Base-by-base conservation (phyloP, 2,329 filamentous ascomycete species). In the Cercospora sojina region DNA sequence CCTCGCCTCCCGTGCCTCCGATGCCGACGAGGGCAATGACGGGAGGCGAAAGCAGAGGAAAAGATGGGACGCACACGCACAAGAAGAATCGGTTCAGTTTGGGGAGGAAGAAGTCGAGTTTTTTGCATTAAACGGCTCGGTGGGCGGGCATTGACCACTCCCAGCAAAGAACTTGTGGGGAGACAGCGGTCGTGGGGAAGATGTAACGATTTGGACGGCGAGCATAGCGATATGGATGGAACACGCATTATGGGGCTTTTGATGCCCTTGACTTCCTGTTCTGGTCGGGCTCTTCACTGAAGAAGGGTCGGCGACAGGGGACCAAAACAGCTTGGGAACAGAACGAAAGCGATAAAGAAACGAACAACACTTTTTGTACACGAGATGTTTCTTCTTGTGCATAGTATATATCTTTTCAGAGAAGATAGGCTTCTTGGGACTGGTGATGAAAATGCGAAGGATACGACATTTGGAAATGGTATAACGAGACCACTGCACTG, bases 51-150 rank as follows among this genome's bases (percentile, higher is more conserved):
- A 23, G 38, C 20, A 60, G 38, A 64, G 29, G 73, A 73, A 77
- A 79, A 57, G 77, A 76, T 29, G 47, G 23, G 47, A 53, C 47
- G 6, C 43, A 47, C 43, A 47, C 43, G 60, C 80, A 81, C 51
- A 86, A 85, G 76, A 81, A 87, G 77, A 87, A 88, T 69, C 83
- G 89, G 27, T 90, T 92, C 72, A 90, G 86, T 66, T 74, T 92
- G 12, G 88, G 90, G 4, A 82, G 87, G 74, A 93, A 92, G 82
- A 92, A 91, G 84, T 90, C 87, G 16, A 68, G 66, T 9, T 31
- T 71, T 47, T 41, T 65, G 35, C 53, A 25, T 27, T 63, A 49
- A 62, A 18, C 51, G 18, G 10, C n/a, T 38, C 20, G 56, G 13
- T 5, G n/a, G n/a, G 7, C 10, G 29, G 29, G 5, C 12, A 6